Conservation (phyloP, 306 rosid genomes). For the Gastrolobium bilobum region DNA sequence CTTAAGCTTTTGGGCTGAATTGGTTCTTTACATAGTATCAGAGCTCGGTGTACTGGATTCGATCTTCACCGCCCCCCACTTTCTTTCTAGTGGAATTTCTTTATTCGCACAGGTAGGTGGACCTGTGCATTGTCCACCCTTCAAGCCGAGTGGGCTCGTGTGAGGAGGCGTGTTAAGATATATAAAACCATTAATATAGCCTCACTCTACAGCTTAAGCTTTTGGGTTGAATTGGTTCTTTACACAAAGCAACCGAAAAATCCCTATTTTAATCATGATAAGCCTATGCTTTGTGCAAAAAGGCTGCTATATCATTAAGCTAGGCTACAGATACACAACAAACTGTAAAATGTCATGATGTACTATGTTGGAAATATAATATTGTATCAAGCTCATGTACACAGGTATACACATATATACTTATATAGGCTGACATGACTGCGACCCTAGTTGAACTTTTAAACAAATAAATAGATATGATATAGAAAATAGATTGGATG, state of each 20-base stretch:
- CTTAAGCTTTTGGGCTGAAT: no score
- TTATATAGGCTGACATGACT: slow-evolving; percentile 4
- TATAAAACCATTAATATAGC: no score
- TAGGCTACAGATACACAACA: slow-evolving; percentile 28
- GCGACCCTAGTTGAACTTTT: slow-evolving; percentile 18
- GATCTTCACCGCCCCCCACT: no score
- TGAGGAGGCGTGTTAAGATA: no score
- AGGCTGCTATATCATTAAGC: not conserved
- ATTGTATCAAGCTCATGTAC: not conserved
- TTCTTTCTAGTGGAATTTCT: no score
- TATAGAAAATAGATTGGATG: slow-evolving; percentile 12
- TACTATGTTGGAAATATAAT: slow-evolving; percentile 22
- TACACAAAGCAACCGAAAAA: slow-evolving; percentile 2
- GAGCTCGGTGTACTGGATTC: no score
- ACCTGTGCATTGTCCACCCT: no score
- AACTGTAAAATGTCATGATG: not conserved
- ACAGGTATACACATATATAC: not conserved
- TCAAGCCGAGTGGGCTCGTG: no score
- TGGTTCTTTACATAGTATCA: no score
- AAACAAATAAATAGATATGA: not conserved
- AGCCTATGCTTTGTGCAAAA: slow-evolving; percentile 9
- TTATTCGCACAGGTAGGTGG: no score
- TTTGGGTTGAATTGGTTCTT: no score
- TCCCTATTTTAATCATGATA: slow-evolving; percentile 15
- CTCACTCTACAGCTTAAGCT: no score